phyloP scores from a whole-genome alignment of 148 eudicot species.

The Diospyros kaki region DNA sequence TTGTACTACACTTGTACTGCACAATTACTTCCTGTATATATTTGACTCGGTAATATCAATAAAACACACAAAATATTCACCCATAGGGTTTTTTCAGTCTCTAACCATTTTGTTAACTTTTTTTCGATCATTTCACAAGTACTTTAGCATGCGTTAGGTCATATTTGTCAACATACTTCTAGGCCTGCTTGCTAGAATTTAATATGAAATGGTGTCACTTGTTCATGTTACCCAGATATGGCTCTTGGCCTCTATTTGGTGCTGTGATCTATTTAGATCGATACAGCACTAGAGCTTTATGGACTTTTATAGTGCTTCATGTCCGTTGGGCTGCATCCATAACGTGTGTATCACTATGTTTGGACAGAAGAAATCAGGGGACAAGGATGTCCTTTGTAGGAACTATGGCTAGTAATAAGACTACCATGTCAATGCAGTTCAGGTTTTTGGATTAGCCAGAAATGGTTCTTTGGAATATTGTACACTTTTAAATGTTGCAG shows the following conservation, averaged over 20 bases:
- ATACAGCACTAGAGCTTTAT: background rate
- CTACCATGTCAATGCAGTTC: background rate
- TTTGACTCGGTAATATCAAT: no score
- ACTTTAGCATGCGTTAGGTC: no score
- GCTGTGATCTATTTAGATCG: background rate
- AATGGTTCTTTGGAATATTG: background rate
- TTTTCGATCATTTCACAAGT: no score
- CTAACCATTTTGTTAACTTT: no score
- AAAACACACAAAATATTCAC: no score
- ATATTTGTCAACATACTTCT: no score
- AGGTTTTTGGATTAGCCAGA: constrained; percentile 5
- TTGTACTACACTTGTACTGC: no score
- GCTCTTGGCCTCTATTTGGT: background rate
- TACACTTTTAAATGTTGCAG: background rate
- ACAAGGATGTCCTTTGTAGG: background rate
- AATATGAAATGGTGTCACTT: background rate
- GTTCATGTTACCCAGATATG: background rate
- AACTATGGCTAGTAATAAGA: background rate
- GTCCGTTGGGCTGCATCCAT: background rate
- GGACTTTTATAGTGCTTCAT: background rate
- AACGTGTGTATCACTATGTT: background rate
- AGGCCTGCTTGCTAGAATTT: background rate
- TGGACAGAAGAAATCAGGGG: background rate
- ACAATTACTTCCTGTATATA: no score
- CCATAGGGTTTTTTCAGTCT: no score